phyloP scores from a whole-genome alignment of 2,329 filamentous ascomycete genomes.

The Ustulina deusta region DNA sequence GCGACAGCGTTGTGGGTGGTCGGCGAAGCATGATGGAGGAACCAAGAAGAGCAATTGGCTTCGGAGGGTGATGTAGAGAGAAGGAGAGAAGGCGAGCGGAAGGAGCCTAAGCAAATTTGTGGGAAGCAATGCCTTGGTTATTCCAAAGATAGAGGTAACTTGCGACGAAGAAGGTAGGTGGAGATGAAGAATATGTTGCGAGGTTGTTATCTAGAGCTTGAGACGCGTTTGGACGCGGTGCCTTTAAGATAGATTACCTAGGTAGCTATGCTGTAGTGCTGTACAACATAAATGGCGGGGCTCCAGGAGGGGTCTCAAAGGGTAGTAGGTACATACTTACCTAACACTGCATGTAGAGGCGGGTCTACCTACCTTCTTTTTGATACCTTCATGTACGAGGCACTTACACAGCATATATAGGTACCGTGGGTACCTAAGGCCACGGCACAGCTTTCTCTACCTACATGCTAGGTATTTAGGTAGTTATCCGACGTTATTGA shows the following conservation, averaged over 20 bases:
- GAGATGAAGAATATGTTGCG: neutral
- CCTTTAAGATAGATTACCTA: neutral
- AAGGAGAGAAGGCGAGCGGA: neutral
- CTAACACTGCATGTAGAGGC: no score
- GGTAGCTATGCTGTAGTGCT: neutral
- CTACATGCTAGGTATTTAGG: no score
- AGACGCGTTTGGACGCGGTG: constrained; percentile 18
- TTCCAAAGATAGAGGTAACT: neutral
- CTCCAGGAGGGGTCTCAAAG: neutral
- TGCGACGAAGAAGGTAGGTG: neutral
- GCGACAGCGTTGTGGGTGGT: constrained; percentile 73
- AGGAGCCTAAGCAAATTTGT: neutral
- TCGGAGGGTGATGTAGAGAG: neutral
- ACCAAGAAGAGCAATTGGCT: constrained; percentile 1
- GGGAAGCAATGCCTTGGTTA: neutral
- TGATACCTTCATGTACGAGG: no score
- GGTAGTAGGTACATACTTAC: no score
- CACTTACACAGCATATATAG: neutral
- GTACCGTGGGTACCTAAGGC: no score
- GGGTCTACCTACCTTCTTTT: neutral
- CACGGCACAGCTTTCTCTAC: no score
- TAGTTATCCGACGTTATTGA: no score
- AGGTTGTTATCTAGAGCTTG: neutral
- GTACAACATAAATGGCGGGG: constrained; percentile 27
- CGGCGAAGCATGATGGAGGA: constrained; percentile 70